A percentile compares a stretch with the other conserved stretches of the same genome.
Conservation (phyloP, 2,329 filamentous ascomycete genomes). For the Leptographium radiaticola region DNA sequence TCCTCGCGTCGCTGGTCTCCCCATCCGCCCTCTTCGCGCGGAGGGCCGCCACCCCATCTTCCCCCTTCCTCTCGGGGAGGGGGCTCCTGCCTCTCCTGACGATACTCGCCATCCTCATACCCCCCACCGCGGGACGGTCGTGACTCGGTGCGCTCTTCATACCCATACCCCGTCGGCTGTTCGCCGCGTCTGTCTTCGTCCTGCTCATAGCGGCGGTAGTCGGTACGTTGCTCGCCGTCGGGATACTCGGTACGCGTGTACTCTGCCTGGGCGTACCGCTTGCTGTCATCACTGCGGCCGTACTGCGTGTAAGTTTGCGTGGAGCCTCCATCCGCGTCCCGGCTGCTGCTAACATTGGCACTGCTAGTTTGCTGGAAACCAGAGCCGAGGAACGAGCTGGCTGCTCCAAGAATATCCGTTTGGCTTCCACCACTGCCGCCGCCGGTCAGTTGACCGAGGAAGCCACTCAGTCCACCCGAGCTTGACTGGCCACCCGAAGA, state of each 20-base stretch:
- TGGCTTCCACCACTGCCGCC: conserved; percentile 26
- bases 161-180: conserved; percentile 36
- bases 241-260: conserved; percentile 44
- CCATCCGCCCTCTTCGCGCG: conserved; percentile 10
- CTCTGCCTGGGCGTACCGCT: conserved; percentile 48
- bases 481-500: conserved; percentile 10
- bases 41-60: conserved; percentile 8
- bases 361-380: conserved; percentile 29
- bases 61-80: neutral
- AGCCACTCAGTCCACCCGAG: conserved; percentile 4
- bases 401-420: conserved; percentile 58
- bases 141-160: conserved; percentile 44
- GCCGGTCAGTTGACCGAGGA: neutral
- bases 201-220: conserved; percentile 50
- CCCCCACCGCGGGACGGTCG: conserved; percentile 23
- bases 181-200: conserved; percentile 23
- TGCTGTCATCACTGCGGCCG: conserved; percentile 33
- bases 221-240: conserved; percentile 41
- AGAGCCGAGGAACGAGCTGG: conserved; percentile 46
- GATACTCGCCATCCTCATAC: conserved; percentile 12
- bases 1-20: conserved; percentile 10
- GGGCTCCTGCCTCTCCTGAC: conserved; percentile 13
- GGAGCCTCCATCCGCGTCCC: conserved; percentile 45
- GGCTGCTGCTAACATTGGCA: conserved; percentile 31
- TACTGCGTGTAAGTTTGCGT: conserved; percentile 49